Base-by-base conservation (phyloP, 768 basidiomycete species). In the Mycena alexandri region DNA sequence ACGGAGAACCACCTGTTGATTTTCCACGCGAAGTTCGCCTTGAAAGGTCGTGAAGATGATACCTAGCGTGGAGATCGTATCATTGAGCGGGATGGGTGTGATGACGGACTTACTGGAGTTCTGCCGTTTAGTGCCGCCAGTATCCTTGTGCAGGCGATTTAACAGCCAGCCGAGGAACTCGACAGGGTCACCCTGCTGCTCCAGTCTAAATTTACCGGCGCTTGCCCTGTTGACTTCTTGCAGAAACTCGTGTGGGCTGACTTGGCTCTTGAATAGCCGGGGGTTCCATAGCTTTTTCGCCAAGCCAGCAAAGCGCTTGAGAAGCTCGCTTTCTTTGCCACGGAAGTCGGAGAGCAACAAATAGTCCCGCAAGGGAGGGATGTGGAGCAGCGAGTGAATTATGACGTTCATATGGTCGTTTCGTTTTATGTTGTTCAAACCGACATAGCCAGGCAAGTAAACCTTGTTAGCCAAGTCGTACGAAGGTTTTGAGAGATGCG, bases 331-430 rank as follows among this genome's bases (percentile, higher is more conserved):
- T 68, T 93, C 89, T 76, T 93, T 94, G 41, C 88, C 88, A 29
- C 81, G 84, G 72, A 90, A 90, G 70, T 87, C 84, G 36, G 92
- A 91, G 60, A 96, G 87, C 59, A 97, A 84, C 54, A 97, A 85
- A 78, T 92, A 92, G 75, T 97, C 92, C 52, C 98, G 92, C 65
- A 99, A 81, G 2, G 96, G 95, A 22, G 92, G 83, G 61, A 99
- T 89, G 77, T 99, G 98, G 24, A 98, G 86, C 44, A 99, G 87
- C 16, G 94, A 88, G 70, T 99, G 96, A 56, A 99, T 93, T 75
- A 99, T 89, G 69, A 98, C 96, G 76, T 99, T 99, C 89, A 98
- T 92, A 76, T 98, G 95, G 77, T 98, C 97, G 78, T 99, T 97
- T 73, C 89, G 83, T 80, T 98, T 97, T 83, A 99, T 97, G 78